A percentile compares a stretch with the other conserved stretches of the same genome.
Evolutionary conservation across 352 stramenopile species (phyloP).

Genomic region (Globisporangium middletonii): DNA sequence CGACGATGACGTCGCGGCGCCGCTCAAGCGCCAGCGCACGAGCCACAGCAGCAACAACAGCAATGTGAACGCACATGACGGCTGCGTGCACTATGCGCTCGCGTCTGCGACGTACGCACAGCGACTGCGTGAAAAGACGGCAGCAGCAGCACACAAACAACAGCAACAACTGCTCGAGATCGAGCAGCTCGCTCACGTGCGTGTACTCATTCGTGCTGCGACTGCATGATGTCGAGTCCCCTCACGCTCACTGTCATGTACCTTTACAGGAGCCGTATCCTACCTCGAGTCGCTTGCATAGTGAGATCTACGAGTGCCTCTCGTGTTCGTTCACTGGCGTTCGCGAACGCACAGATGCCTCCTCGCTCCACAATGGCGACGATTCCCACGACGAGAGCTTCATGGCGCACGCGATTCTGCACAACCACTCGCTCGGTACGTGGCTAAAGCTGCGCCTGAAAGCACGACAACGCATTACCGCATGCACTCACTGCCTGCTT

Average conservation of each 20-base stretch:
- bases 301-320: conserved; percentile 40
- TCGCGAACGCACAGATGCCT: conserved; percentile 25
- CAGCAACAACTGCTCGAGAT: neutral
- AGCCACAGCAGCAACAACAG: neutral
- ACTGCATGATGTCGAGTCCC: too few relatives aligned
- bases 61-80: neutral
- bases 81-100: conserved; percentile 2
- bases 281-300: neutral
- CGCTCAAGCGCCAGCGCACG: conserved; percentile 6
- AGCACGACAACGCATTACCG: neutral
- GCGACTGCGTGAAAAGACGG: neutral
- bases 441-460: neutral
- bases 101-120: neutral
- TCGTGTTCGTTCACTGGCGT: conserved; percentile 40
- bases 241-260: too few relatives aligned
- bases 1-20: neutral
- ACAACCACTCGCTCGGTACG: conserved; percentile 55
- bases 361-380: conserved; percentile 1
- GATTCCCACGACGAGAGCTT: conserved; percentile 28
- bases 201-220: too few relatives aligned
- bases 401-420: conserved; percentile 55
- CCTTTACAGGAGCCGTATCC: neutral
- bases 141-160: neutral
- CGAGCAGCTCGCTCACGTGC: too few relatives aligned
- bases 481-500: conserved; percentile 1